Conservation (phyloP, 2,329 filamentous ascomycete species). For the Fusarium sublunatum region DNA sequence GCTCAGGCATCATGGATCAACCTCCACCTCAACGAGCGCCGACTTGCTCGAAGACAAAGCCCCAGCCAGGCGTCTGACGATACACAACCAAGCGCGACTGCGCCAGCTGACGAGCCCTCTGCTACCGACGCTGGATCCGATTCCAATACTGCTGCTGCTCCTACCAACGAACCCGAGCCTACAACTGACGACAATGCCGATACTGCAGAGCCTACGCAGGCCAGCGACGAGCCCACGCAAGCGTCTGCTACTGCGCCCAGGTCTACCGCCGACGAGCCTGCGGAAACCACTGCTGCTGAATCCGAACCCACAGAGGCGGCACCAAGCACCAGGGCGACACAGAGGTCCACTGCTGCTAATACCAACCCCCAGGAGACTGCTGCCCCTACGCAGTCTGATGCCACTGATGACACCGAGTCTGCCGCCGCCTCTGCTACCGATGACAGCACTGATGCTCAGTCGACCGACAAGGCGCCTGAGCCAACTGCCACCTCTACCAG, state of each 20-base stretch:
- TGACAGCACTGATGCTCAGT: slow-evolving; percentile 15
- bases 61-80: slow-evolving; percentile 25
- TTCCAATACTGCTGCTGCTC: slow-evolving; percentile 7
- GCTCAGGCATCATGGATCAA: slow-evolving; percentile 57
- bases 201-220: slow-evolving; percentile 18
- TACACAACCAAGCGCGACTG: slow-evolving; percentile 22
- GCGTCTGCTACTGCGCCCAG: slow-evolving; percentile 26
- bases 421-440: slow-evolving; percentile 21
- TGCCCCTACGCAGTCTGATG: slow-evolving; percentile 13
- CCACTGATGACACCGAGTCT: slow-evolving; percentile 16
- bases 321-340: slow-evolving; percentile 24
- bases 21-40: slow-evolving; percentile 34
- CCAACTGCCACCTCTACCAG: slow-evolving; percentile 29
- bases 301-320: slow-evolving; percentile 20
- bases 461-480: slow-evolving; percentile 30
- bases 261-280: slow-evolving; percentile 25
- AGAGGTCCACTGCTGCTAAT: slow-evolving; percentile 35
- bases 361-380: slow-evolving; percentile 19
- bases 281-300: slow-evolving; percentile 29
- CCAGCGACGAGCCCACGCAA: slow-evolving; percentile 21
- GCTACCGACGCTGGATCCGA: slow-evolving; percentile 22
- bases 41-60: slow-evolving; percentile 37
- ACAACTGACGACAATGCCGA: slow-evolving; percentile 24
- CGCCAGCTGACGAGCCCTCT: slow-evolving; percentile 13
- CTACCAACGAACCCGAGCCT: slow-evolving; percentile 14